These are phyloP conservation scores for Aspergillus cristatus DNA, from an alignment of 495 filamentous ascomycete species.

Conservation along the genomic window DNA sequence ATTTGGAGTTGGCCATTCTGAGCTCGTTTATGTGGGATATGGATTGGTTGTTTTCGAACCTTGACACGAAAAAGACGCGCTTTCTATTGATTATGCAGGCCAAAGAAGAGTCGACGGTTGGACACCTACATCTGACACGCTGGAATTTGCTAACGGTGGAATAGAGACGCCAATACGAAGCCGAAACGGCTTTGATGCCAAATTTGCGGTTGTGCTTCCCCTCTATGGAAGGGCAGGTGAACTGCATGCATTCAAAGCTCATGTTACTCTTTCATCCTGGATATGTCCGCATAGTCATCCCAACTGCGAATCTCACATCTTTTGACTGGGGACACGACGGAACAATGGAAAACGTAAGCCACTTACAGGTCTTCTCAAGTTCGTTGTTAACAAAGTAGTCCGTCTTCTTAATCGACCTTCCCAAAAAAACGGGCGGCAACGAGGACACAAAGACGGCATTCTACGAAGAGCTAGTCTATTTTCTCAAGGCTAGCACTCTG, in stretches of 20 bases:
- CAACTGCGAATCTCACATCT: constrained; percentile 69
- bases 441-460: constrained; percentile 45
- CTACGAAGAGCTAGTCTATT: constrained; percentile 59
- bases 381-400: constrained; percentile 24
- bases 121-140: constrained; percentile 4
- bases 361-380: background rate
- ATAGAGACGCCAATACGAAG: constrained; percentile 25
- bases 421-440: constrained; percentile 33
- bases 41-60: constrained; percentile 58
- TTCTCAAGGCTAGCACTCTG: constrained; percentile 58
- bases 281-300: constrained; percentile 67
- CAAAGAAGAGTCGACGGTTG: constrained; percentile 46
- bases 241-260: constrained; percentile 83
- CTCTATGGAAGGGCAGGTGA: constrained; percentile 53
- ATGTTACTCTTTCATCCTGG: constrained; percentile 65
- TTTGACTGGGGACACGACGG: constrained; percentile 77
- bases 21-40: constrained; percentile 84
- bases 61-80: constrained; percentile 43
- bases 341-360: constrained; percentile 64
- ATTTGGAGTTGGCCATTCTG: constrained; percentile 67
- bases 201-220: constrained; percentile 71
- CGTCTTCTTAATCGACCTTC: constrained; percentile 80
- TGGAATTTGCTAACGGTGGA: too few relatives aligned
- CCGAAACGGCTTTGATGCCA: constrained; percentile 42
- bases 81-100: constrained; percentile 64